Evolutionary conservation across 768 basidiomycete genomes (phyloP), one percentile per base, ranked within the genome.

Genomic region (Mycena galericulata): DNA sequence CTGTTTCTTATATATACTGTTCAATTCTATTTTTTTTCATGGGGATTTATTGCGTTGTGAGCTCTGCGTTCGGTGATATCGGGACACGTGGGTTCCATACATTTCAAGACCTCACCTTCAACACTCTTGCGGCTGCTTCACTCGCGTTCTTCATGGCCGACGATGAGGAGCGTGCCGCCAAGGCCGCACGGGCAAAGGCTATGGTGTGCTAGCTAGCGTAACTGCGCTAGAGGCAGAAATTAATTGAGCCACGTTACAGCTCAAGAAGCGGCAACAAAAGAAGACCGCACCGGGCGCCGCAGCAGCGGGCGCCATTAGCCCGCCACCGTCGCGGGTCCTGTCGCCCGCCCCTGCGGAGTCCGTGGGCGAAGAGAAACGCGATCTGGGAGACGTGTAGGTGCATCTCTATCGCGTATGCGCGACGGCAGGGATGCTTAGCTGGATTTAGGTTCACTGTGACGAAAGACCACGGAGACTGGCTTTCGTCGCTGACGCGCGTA

Each of bases 151-250:
- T 29, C 17, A 88, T 85, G 88, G 84, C 89, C 27, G 93, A 93
- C 70, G 70, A 71, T 73, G 89, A 90, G 66, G 94, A 95, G 68
- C 88, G 94, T 68, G 92, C 92, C 59, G 89, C 88, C 18, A 94
- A 92, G 79, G 88, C 94, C 62, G 94, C 94, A 3, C 88, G 94
- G 69, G 94, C 92, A 62, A 93, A 92, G 78, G 93, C 92, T 54
- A 75, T 96, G 88, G 94, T 95, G 77, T 65, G 86, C 78, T 56
- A 26, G 55, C 47, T 41, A 64, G 63, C 24, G 55, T 46, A 45
- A 27, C 51, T 49, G 34, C 58, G 49, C 61, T 40, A 10, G n/a
- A 54, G 29, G 26, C 5, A 38, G 34, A 36, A 49, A 40, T 61
- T 65, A 27, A 67, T 58, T 59, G 61, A 65, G 41, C 58, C 51